A percentile compares a stretch with the other conserved stretches of the same genome.
Conservation (phyloP, 2,329 filamentous ascomycete species). For the Rutstroemia sp. region DNA sequence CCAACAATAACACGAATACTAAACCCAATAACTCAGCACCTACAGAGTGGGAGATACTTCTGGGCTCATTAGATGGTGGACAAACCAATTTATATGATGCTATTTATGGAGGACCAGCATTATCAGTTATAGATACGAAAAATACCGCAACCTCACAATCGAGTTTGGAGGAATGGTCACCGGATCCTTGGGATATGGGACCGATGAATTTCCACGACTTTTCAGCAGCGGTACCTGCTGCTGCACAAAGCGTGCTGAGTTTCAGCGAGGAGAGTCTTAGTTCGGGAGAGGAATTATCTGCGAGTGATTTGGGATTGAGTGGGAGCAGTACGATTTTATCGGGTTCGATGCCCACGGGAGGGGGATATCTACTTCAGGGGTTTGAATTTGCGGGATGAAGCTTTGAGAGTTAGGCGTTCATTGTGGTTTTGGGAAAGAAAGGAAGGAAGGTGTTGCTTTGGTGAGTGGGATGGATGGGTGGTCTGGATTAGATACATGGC, state of each 20-base stretch:
- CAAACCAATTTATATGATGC: conserved; percentile 78
- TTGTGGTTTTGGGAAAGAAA: neutral
- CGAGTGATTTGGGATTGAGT: conserved; percentile 20
- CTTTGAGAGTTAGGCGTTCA: neutral
- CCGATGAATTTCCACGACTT: conserved; percentile 35
- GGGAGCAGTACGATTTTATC: neutral
- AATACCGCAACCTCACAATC: conserved; percentile 14
- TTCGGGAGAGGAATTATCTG: conserved; percentile 38
- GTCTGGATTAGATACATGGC: neutral
- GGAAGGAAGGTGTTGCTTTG: neutral
- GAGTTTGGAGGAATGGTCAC: conserved; percentile 42
- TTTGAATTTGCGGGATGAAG: neutral
- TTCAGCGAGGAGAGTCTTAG: conserved; percentile 53
- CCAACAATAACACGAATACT: conserved; percentile 32
- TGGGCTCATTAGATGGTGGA: conserved; percentile 73
- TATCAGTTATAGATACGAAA: conserved; percentile 13
- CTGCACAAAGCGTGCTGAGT: conserved; percentile 48
- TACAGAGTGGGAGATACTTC: conserved; percentile 74
- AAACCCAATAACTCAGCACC: conserved; percentile 44
- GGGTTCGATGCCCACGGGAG: neutral
- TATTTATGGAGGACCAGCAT: conserved; percentile 62
- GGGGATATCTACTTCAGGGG: neutral
- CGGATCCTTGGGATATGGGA: conserved; percentile 43
- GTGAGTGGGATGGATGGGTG: neutral
- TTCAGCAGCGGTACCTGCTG: conserved; percentile 18